Evolutionary conservation across 225 moss, liverwort and hornwort genomes (phyloP).

Genomic region (Neckera pumila): DNA sequence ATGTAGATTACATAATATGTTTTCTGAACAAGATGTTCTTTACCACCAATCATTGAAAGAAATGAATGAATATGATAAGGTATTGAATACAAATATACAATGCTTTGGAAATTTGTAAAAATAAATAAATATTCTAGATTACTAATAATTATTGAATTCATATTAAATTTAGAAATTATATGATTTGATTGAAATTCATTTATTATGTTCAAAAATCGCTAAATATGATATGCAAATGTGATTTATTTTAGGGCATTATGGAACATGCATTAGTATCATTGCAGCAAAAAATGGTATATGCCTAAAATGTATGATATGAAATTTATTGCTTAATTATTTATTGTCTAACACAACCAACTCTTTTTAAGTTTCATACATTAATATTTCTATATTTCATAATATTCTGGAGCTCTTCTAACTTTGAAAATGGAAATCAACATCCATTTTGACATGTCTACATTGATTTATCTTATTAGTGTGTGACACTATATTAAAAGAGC

Average conservation of each 20-base stretch:
- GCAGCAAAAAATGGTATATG: background rate
- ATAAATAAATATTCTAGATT: background rate
- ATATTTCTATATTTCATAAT: background rate
- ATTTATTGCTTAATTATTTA: background rate
- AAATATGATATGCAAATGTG: background rate
- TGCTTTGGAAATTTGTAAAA: background rate
- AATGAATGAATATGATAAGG: background rate
- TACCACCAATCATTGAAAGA: background rate
- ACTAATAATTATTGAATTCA: background rate
- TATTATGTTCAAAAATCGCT: background rate
- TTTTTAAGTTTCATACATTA: background rate
- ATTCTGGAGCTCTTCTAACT: background rate
- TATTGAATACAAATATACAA: background rate
- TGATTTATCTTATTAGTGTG: background rate
- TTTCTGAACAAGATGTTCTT: background rate
- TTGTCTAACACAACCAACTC: rapidly evolving
- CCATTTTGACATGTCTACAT: background rate
- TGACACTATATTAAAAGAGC: background rate
- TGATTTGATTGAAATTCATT: too few species aligned
- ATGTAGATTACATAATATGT: background rate
- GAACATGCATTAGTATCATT: background rate
- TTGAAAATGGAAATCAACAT: background rate
- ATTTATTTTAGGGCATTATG: background rate
- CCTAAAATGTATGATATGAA: background rate
- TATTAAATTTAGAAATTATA: background rate